Percentiles rank a stretch among this genome's conserved stretches.
phyloP scores from a whole-genome alignment of 805 yeast species.

The Yarrowia sp. region DNA sequence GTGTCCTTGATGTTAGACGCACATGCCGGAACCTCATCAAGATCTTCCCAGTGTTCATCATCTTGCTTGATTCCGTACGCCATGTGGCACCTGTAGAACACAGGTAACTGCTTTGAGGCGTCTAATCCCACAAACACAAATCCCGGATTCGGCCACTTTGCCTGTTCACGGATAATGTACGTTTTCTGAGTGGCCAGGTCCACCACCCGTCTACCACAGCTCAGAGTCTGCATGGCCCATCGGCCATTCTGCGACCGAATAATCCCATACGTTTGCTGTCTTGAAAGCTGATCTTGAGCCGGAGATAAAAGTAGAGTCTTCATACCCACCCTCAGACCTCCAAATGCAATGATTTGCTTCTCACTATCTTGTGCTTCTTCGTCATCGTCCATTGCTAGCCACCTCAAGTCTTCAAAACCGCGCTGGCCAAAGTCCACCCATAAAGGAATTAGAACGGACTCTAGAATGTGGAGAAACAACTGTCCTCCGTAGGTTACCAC shows the following conservation, averaged over 20 bases:
- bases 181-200: not conserved
- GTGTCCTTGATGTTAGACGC: slow-evolving; percentile 1
- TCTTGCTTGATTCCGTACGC: not conserved
- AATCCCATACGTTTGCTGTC: not conserved
- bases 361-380: too few species aligned
- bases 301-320: not conserved
- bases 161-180: not conserved
- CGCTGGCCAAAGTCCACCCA: not conserved
- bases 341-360: not conserved
- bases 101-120: not conserved
- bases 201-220: not conserved
- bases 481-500: slow-evolving; percentile 3
- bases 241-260: not conserved
- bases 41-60: slow-evolving; percentile 1
- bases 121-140: slow-evolving; percentile 3
- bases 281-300: not conserved
- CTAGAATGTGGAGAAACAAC: not conserved
- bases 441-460: not conserved
- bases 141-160: slow-evolving; percentile 16
- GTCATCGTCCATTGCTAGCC: too few species aligned
- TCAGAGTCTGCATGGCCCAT: not conserved
- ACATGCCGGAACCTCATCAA: not conserved
- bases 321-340: not conserved
- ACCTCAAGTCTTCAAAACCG: not conserved
- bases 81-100: slow-evolving; percentile 9